Conservation (phyloP, 2,329 filamentous ascomycete species). For the Macroventuria anomochaeta region DNA sequence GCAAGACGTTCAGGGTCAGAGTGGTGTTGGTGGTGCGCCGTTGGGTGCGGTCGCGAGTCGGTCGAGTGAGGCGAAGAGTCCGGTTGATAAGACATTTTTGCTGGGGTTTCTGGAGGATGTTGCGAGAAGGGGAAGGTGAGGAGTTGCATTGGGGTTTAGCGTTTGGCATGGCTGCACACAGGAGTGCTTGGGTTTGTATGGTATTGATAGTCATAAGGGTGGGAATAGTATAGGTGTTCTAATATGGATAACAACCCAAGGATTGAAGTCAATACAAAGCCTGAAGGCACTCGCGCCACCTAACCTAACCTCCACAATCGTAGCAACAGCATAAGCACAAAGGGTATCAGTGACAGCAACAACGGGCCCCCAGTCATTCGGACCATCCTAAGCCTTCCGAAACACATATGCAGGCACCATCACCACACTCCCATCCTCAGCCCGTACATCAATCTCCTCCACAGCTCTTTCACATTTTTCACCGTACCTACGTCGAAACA, state of each 20-base stretch:
- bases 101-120: slow-evolving; percentile 73
- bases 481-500: not conserved
- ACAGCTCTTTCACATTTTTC: not conserved
- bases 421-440: not conserved
- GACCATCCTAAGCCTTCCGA: not conserved
- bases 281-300: too few relatives aligned
- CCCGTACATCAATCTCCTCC: not conserved
- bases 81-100: slow-evolving; percentile 77
- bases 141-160: not conserved
- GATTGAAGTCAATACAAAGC: too few relatives aligned
- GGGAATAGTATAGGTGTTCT: too few relatives aligned
- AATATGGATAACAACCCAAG: too few relatives aligned
- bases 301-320: too few relatives aligned
- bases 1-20: not conserved
- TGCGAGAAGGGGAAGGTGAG: slow-evolving; percentile 38
- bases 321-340: too few relatives aligned
- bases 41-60: not conserved
- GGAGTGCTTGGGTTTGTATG: not conserved
- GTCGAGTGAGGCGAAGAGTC: slow-evolving; percentile 43
- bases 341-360: too few relatives aligned
- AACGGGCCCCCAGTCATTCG: too few relatives aligned
- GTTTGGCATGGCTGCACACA: not conserved
- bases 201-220: too few relatives aligned
- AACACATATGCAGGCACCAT: not conserved
- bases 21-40: not conserved